Evolutionary conservation across 306 rosid genomes (phyloP).

Genomic region (Quercus ilex): DNA sequence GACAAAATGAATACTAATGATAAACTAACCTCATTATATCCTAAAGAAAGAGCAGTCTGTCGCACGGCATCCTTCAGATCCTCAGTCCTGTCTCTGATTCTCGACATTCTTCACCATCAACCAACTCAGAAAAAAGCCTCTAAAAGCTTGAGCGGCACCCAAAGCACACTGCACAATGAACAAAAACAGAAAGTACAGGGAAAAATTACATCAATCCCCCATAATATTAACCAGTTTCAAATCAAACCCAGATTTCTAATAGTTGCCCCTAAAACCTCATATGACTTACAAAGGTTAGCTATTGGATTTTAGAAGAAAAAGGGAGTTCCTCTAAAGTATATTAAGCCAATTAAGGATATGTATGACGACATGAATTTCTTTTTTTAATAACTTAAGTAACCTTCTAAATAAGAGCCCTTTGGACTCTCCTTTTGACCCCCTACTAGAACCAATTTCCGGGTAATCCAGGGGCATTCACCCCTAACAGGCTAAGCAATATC

Average conservation of each 20-base stretch:
- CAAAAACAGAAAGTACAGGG: background rate
- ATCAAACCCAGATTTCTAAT: background rate
- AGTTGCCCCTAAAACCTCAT: background rate
- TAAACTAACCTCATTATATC: slow-evolving; percentile 64
- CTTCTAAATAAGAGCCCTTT: no score
- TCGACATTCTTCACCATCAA: slow-evolving; percentile 33
- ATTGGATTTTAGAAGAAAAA: no score
- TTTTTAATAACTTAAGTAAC: no score
- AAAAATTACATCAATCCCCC: background rate
- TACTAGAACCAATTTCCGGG: no score
- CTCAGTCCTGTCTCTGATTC: slow-evolving; percentile 75
- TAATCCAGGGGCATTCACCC: no score
- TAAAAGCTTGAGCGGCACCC: background rate
- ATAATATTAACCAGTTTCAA: background rate
- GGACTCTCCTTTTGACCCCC: no score
- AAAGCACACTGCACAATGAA: background rate
- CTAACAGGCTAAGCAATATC: no score
- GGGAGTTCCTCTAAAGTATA: no score
- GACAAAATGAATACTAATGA: slow-evolving; percentile 2
- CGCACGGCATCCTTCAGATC: slow-evolving; percentile 91
- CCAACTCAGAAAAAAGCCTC: background rate
- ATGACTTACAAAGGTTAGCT: no score
- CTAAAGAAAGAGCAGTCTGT: slow-evolving; percentile 65
- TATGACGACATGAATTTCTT: no score
- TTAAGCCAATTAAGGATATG: no score